Conservation (phyloP, 371 early-diverging fungal species). For the Mortierella sp. region DNA sequence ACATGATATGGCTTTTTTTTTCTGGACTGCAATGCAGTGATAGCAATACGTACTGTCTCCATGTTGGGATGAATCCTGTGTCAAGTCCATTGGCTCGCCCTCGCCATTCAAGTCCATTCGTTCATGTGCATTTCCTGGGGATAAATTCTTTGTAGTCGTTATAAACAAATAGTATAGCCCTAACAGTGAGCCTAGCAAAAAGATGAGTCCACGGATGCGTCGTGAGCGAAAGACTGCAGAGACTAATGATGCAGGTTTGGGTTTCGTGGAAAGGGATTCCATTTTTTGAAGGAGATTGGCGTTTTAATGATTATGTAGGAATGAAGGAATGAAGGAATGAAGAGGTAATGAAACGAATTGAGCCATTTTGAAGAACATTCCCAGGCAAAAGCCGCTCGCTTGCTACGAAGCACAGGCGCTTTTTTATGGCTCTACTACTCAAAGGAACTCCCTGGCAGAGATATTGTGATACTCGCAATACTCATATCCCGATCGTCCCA, state of each 20-base stretch:
- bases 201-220: slow-evolving; percentile 33
- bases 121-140: background rate
- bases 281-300: slow-evolving; percentile 2
- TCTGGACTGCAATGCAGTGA: background rate
- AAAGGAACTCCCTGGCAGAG: background rate
- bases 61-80: slow-evolving; percentile 3
- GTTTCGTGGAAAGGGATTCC: slow-evolving; percentile 41
- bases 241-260: slow-evolving; percentile 21
- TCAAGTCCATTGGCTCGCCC: slow-evolving; percentile 38
- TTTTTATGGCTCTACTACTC: background rate
- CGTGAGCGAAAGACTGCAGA: slow-evolving; percentile 36
- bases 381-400: too few species aligned
- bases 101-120: slow-evolving; percentile 34
- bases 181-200: slow-evolving; percentile 16
- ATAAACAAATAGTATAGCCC: slow-evolving; percentile 37
- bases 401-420: too few species aligned
- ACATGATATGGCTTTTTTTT: background rate
- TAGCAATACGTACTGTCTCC: background rate
- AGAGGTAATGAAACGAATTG: too few species aligned
- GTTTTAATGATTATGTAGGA: background rate
- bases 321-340: background rate
- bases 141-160: slow-evolving; percentile 12
- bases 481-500: slow-evolving; percentile 36
- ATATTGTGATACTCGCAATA: slow-evolving; percentile 13
- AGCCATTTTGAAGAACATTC: too few species aligned